Percentiles rank a stretch among this genome's conserved stretches.
Conservation (phyloP, 2,329 filamentous ascomycete genomes). For the Apiospora arundinis region DNA sequence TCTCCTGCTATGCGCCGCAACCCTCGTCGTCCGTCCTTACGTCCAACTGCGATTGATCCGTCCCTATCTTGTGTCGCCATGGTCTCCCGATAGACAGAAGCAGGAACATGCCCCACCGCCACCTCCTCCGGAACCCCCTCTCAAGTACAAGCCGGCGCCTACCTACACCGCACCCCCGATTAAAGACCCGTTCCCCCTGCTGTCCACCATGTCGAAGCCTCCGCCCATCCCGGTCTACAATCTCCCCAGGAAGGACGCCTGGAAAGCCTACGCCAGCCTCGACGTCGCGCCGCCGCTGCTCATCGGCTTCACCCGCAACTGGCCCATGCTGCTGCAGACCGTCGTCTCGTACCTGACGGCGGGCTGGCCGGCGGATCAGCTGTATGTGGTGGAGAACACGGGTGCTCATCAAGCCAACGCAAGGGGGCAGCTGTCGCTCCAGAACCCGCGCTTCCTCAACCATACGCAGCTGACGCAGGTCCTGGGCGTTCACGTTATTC, state of each 20-base stretch:
- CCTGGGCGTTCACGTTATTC: constrained; percentile 58
- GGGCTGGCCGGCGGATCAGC: constrained; percentile 63
- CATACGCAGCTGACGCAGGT: constrained; percentile 51
- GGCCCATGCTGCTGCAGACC: constrained; percentile 60
- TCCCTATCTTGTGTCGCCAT: neutral
- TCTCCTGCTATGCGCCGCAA: neutral
- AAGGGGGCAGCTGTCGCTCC: constrained; percentile 52
- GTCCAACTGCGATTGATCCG: neutral
- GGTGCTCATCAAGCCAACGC: constrained; percentile 60
- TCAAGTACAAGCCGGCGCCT: constrained; percentile 41
- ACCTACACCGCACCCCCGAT: constrained; percentile 45
- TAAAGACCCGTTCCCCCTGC: constrained; percentile 50
- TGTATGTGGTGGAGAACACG: constrained; percentile 66
- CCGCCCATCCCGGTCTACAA: constrained; percentile 55
- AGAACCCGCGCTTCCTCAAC: constrained; percentile 64
- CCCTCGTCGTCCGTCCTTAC: neutral
- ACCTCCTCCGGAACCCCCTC: neutral
- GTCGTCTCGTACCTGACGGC: constrained; percentile 64
- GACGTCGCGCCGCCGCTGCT: constrained; percentile 55
- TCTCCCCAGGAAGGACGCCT: constrained; percentile 44
- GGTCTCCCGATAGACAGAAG: neutral
- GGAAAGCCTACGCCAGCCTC: constrained; percentile 43
- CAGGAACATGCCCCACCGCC: neutral
- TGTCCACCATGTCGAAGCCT: constrained; percentile 39
- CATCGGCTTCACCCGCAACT: constrained; percentile 65